Evolutionary conservation across 78 protist genomes (phyloP).

Genomic region (Capsaspora owczarzaki): DNA sequence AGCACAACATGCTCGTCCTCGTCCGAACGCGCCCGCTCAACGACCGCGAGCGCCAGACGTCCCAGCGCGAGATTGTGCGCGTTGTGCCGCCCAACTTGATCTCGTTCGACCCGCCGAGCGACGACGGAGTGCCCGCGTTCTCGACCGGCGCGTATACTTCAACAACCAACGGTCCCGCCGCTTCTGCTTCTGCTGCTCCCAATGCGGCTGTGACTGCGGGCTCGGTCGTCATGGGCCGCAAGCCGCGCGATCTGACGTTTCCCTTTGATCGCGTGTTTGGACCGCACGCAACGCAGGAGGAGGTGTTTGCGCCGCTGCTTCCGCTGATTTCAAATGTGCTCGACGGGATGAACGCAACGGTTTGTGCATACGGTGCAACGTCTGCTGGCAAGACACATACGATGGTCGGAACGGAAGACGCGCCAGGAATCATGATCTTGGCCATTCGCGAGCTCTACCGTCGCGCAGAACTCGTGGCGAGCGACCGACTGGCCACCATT

Average conservation of each 20-base stretch:
- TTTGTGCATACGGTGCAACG: slow-evolving; percentile 46
- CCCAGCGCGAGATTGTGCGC: neutral
- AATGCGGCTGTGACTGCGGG: neutral
- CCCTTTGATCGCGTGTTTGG: slow-evolving; percentile 36
- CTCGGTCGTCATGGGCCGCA: neutral
- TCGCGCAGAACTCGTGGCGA: slow-evolving; percentile 17
- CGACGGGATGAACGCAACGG: slow-evolving; percentile 29
- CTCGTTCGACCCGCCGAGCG: neutral
- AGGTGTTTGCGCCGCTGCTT: slow-evolving; percentile 9
- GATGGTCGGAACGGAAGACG: slow-evolving; percentile 53
- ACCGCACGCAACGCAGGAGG: slow-evolving; percentile 16
- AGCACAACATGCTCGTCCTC: neutral
- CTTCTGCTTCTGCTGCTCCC: neutral
- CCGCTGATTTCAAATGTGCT: neutral
- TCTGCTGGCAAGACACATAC: slow-evolving; percentile 80
- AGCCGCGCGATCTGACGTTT: neutral
- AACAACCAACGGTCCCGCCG: neutral
- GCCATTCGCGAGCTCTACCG: slow-evolving; percentile 74
- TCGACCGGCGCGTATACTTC: neutral
- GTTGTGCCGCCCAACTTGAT: neutral
- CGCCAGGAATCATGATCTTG: slow-evolving; percentile 82
- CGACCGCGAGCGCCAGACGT: neutral
- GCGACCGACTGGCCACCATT: slow-evolving; percentile 12
- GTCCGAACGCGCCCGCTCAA: neutral
- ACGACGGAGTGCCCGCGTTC: neutral